Base-by-base conservation (phyloP, 2,329 filamentous ascomycete species). In the Trichoderma brevicompactum region DNA sequence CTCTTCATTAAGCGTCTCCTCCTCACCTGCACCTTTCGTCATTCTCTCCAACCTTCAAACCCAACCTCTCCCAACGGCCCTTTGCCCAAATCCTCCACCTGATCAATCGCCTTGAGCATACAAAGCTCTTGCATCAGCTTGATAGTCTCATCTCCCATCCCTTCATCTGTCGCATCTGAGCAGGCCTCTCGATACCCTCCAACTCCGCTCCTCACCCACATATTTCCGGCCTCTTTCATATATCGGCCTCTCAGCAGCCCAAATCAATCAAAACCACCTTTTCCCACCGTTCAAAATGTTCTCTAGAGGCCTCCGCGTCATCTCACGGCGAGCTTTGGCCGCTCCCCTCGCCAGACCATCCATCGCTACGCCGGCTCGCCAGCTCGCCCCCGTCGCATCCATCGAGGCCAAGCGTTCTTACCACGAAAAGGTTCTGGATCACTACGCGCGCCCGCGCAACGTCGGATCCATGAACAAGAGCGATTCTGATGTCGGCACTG, bases 401-500 rank as follows among this genome's bases (percentile, higher is more conserved):
- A 73, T 78, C 69, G 75, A 78, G 56, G 75, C 80, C 62, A 78
- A 76, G 60, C 78, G 82, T 44, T 79, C 78, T 36, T 85, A 85
- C 71, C 82, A 85, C 73, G 82, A 84, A 75, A 84, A 84, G 76
- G 82, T 81, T 56, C 77, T 81, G 61, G 79, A 80, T 74, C 81
- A 83, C 75, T 84, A 84, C 75, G 82, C 82, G 52, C 80, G 80
- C 64, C 82, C 82, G 50, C 83, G 83, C 66, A 85, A 85, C 70
- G 83, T 84, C 67, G 83, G 83, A 63, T 85, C 83, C 66, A 80
- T 86, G 75, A 79, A 83, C 78, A 96, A 96, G 83, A 86, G 86
- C 68, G 92, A 95, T 70, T 77, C 80, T 64, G 91, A 95, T 69
- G 94, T 97, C 68, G 94, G 94, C 70, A 96, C 94, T 17, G 94